Percentiles rank a stretch among this genome's conserved stretches.
Evolutionary conservation across 1,284 basidiomycete species (phyloP).

Genomic region (Pholiota adiposa): DNA sequence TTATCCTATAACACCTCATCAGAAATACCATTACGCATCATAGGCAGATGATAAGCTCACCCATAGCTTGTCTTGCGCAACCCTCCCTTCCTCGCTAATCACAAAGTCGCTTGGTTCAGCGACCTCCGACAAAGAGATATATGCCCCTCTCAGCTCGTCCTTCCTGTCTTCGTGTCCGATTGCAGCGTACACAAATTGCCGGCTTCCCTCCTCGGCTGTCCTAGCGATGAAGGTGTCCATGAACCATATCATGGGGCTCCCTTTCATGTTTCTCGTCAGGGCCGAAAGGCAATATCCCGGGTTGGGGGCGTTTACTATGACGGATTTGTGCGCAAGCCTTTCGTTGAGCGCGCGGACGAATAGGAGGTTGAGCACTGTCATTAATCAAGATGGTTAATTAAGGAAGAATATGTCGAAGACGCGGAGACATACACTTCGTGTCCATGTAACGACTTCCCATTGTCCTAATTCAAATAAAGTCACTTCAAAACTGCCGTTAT

Average conservation of each 20-base stretch:
- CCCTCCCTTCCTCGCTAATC: conserved; percentile 36
- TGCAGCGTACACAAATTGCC: conserved; percentile 45
- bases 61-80: conserved; percentile 45
- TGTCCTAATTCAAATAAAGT: too few species aligned
- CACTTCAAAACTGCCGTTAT: too few species aligned
- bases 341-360: conserved; percentile 43
- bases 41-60: conserved; percentile 29
- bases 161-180: conserved; percentile 30
- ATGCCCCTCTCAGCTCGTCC: conserved; percentile 19
- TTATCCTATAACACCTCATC: conserved; percentile 29
- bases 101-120: conserved; percentile 19
- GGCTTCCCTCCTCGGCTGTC: conserved; percentile 44
- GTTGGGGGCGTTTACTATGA: conserved; percentile 40
- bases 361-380: conserved; percentile 43
- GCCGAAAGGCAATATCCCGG: conserved; percentile 52
- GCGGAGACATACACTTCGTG: too few species aligned
- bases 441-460: too few species aligned
- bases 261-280: conserved; percentile 33
- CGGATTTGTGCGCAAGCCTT: conserved; percentile 34
- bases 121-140: conserved; percentile 13
- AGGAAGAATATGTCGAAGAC: too few species aligned
- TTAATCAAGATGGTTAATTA: not conserved
- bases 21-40: not conserved
- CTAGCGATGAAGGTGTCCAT: conserved; percentile 33
- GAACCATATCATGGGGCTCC: conserved; percentile 21